Evolutionary conservation across 805 yeast species (phyloP).

Genomic region (Debaryomyces prosopidis): DNA sequence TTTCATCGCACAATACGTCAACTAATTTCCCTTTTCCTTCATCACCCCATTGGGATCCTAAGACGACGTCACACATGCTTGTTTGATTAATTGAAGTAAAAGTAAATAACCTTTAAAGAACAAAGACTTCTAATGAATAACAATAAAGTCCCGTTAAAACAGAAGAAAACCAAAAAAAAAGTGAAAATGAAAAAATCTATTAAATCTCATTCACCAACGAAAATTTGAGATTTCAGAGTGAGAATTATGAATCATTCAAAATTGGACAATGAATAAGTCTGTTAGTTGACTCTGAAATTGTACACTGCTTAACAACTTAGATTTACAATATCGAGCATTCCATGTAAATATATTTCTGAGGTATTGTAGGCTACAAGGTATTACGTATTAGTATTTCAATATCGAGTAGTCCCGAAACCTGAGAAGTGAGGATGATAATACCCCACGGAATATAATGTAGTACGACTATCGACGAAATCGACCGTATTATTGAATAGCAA

Average conservation of each 20-base stretch:
- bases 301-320: background rate
- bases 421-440: too few species aligned
- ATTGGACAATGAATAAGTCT: background rate
- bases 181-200: background rate
- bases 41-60: slow-evolving; percentile 99
- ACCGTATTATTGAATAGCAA: too few species aligned
- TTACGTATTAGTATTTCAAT: too few species aligned
- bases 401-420: too few species aligned
- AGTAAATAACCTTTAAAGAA: slow-evolving; percentile 1
- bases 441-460: too few species aligned
- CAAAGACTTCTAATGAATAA: slow-evolving; percentile 12
- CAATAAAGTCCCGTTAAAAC: slow-evolving; percentile 18
- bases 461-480: too few species aligned
- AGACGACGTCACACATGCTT: slow-evolving; percentile 82
- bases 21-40: slow-evolving; percentile 99
- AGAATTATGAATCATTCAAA: background rate
- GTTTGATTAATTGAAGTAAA: background rate
- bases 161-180: slow-evolving; percentile 8
- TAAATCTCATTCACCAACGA: background rate
- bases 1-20: slow-evolving; percentile 89
- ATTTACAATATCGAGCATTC: too few species aligned
- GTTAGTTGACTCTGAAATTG: slow-evolving; percentile 7
- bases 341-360: too few species aligned
- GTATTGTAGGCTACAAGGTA: too few species aligned
- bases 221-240: background rate